Percentiles rank a stretch among this genome's conserved stretches.
Evolutionary conservation across 2,329 filamentous ascomycete genomes (phyloP).

Genomic region (Sporothrix schenckii): DNA sequence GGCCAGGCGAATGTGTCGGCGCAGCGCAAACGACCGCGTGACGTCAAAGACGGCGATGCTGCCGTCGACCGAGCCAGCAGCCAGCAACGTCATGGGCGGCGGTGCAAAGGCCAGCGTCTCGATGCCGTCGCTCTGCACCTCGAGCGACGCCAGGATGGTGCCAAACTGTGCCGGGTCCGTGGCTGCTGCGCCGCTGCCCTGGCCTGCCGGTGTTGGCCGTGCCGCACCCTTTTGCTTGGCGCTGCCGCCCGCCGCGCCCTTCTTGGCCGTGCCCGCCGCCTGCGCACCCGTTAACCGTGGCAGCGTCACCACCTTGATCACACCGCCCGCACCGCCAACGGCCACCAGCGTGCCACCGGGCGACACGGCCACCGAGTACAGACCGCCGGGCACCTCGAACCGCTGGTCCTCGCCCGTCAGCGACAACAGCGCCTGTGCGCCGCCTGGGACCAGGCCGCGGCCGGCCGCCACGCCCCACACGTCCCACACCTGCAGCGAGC

Average conservation of each 20-base stretch:
- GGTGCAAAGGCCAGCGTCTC: conserved; percentile 73
- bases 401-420: conserved; percentile 82
- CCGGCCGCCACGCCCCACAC: conserved; percentile 78
- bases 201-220: conserved; percentile 48
- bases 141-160: conserved; percentile 76
- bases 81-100: conserved; percentile 57
- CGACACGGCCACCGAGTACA: conserved; percentile 85
- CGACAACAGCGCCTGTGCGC: conserved; percentile 68
- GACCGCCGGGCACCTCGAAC: conserved; percentile 86
- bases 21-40: conserved; percentile 81
- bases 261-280: conserved; percentile 21
- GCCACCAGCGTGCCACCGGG: conserved; percentile 79
- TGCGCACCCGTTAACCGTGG: conserved; percentile 58
- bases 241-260: not conserved
- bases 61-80: conserved; percentile 70
- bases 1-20: conserved; percentile 77
- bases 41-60: conserved; percentile 86
- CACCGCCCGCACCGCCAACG: conserved; percentile 83
- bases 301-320: conserved; percentile 81
- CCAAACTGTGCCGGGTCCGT: conserved; percentile 46
- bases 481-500: conserved; percentile 89
- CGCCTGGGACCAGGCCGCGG: conserved; percentile 47
- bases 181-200: conserved; percentile 41
- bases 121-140: conserved; percentile 74
- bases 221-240: conserved; percentile 28